phyloP scores from a whole-genome alignment of 2,329 filamentous ascomycete species.

The Lecanicillium sp. region DNA sequence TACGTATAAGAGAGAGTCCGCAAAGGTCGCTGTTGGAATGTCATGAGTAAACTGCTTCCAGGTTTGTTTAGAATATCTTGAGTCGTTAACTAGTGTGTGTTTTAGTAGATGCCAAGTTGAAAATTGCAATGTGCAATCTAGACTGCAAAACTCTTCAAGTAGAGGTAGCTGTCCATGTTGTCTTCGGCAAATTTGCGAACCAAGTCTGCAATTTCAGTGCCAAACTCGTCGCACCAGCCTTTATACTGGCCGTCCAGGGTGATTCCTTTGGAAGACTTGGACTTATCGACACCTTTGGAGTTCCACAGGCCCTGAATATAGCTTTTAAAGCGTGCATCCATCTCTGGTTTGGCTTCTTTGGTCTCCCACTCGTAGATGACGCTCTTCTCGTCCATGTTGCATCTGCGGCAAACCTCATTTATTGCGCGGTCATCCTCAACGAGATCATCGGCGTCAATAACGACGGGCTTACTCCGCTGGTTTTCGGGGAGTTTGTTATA shows the following conservation, averaged over 20 bases:
- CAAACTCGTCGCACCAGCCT: background rate
- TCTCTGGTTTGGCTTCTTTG: background rate
- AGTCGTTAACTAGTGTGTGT: too few species aligned
- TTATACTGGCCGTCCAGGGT: background rate
- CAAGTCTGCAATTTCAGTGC: background rate
- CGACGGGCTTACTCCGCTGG: background rate
- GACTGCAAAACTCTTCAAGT: background rate
- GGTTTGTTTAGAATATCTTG: too few species aligned
- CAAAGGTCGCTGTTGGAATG: too few species aligned
- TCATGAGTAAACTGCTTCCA: too few species aligned
- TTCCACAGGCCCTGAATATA: constrained; percentile 1
- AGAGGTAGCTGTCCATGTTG: background rate
- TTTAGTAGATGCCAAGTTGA: too few species aligned
- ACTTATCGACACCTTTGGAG: constrained; percentile 1
- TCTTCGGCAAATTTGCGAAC: background rate
- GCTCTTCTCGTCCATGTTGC: background rate
- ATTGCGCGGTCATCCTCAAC: background rate
- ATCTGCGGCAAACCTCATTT: background rate
- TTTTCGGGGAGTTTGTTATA: background rate
- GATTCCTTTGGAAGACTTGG: background rate
- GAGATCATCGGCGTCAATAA: background rate
- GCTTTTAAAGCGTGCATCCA: background rate
- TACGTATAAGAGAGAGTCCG: too few species aligned
- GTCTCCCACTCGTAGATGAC: background rate
- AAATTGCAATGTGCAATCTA: too few species aligned